Base-by-base conservation (phyloP, 176 grass and related monocot species). In the Avena insularis region DNA sequence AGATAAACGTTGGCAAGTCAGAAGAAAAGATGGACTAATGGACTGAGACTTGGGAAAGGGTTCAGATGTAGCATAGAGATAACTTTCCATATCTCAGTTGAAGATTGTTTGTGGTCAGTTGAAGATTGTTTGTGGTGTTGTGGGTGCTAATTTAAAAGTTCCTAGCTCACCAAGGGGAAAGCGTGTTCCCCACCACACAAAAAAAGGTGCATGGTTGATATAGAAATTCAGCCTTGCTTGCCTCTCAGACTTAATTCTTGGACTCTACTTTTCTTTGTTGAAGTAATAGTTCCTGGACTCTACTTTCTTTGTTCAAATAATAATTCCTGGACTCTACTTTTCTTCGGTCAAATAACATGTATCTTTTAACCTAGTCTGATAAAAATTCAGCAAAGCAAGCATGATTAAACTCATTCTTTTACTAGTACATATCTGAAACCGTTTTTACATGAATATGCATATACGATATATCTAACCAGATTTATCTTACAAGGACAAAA, bases 81-180 rank as follows among this genome's bases (percentile, higher is more conserved):
- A 49, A 15, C 36, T 51, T 82, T 20, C 0, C 63, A 67, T 38
- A 67, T 68, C 40, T 67, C 40, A 4, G 72, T 85, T 56, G 2
- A 25, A 91, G 16, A 45, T 14, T 33, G 12, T 14, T 31, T 71
- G 20, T 54, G 35, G 27, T 67, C 40, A 4, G 72, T 85, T 56
- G 2, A 25, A 91, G 16, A 45, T 14, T 33, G 12, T 14, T 31
- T 71, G 20, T 54, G 35, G 27, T 67, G 20, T 58, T 35, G 47
- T 61, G 38, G 9, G 55, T 61, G 38, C 20, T 65, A 10, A 81
- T 86, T 6, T 85, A 46, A 64, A n/a, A 57, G 17, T 79, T 86
- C 51, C 9, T 51, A 85, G 27, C 49, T 79, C 10, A 57, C 4
- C 46, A 16, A 78, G 51, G 19, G 78, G 53, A 83, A 80, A 61